Evolutionary conservation across 106 monocot species (phyloP).

Genomic region (Dendrobium chrysotoxum): DNA sequence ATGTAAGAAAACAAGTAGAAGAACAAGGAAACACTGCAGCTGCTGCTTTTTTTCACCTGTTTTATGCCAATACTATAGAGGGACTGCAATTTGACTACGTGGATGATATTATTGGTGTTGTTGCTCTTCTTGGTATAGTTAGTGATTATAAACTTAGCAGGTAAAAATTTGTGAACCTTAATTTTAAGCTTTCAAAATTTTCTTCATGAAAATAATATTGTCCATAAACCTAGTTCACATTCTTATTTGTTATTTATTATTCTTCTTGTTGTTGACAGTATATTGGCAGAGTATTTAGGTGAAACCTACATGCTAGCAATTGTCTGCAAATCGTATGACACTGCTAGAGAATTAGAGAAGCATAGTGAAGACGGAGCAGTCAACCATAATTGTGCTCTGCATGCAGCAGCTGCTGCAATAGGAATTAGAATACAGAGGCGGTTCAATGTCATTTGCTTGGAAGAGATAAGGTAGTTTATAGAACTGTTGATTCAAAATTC

Average conservation of each 20-base stretch:
- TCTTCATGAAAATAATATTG: background rate
- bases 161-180: slow-evolving; percentile 3
- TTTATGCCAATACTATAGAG: background rate
- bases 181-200: background rate
- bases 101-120: slow-evolving; percentile 24
- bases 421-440: slow-evolving; percentile 14
- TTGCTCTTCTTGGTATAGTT: slow-evolving; percentile 36
- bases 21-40: slow-evolving; percentile 12
- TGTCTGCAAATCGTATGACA: slow-evolving; percentile 28
- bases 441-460: slow-evolving; percentile 29
- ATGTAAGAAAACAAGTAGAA: slow-evolving; percentile 15
- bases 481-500: too few relatives aligned
- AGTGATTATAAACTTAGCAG: slow-evolving; percentile 18
- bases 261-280: slow-evolving; percentile 9
- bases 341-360: slow-evolving; percentile 19
- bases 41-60: slow-evolving; percentile 20
- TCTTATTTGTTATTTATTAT: too few relatives aligned
- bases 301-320: slow-evolving; percentile 36
- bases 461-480: slow-evolving; percentile 15
- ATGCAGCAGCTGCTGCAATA: slow-evolving; percentile 19
- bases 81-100: slow-evolving; percentile 7
- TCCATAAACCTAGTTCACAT: too few relatives aligned
- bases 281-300: slow-evolving; percentile 31
- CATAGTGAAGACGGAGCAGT: slow-evolving; percentile 16
- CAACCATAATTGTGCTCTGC: slow-evolving; percentile 12